These are phyloP conservation scores for Phytophthora aleatoria DNA, from an alignment of 352 stramenopile genomes.

Conservation along the genomic window DNA sequence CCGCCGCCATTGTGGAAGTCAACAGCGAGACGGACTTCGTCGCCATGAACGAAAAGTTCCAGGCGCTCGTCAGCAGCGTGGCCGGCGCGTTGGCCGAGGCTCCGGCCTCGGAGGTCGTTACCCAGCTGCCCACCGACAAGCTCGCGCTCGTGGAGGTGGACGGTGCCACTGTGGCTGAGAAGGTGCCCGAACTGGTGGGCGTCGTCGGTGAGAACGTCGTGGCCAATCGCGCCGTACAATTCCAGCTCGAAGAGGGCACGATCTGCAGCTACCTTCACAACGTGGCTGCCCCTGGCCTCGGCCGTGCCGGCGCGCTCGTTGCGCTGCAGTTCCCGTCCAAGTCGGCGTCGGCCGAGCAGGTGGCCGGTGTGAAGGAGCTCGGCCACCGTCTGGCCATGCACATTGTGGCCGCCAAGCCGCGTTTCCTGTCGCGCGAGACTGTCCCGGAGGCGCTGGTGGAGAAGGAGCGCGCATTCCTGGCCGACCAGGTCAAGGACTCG, in stretches of 20 bases:
- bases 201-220: slow-evolving; percentile 91
- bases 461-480: slow-evolving; percentile 92
- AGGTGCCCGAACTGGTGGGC: slow-evolving; percentile 79
- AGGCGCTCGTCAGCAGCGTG: slow-evolving; percentile 68
- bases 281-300: slow-evolving; percentile 62
- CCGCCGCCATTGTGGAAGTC: slow-evolving; percentile 89
- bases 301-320: slow-evolving; percentile 90
- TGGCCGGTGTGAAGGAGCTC: slow-evolving; percentile 65
- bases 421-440: slow-evolving; percentile 88
- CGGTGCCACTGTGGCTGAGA: slow-evolving; percentile 67
- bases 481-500: slow-evolving; percentile 87
- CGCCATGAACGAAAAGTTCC: slow-evolving; percentile 92
- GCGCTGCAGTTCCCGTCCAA: slow-evolving; percentile 79
- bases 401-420: slow-evolving; percentile 93
- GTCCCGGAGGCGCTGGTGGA: slow-evolving; percentile 87
- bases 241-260: slow-evolving; percentile 67
- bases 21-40: slow-evolving; percentile 97
- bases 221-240: slow-evolving; percentile 71
- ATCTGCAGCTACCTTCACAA: slow-evolving; percentile 90
- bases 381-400: slow-evolving; percentile 97
- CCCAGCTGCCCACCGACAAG: slow-evolving; percentile 43
- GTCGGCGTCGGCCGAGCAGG: slow-evolving; percentile 50
- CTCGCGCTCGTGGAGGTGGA: slow-evolving; percentile 54
- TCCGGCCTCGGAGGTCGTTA: slow-evolving; percentile 26
- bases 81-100: slow-evolving; percentile 46